These are phyloP conservation scores for Sarocladium strictum DNA, from an alignment of 2,329 filamentous ascomycete genomes.

Conservation along the genomic window DNA sequence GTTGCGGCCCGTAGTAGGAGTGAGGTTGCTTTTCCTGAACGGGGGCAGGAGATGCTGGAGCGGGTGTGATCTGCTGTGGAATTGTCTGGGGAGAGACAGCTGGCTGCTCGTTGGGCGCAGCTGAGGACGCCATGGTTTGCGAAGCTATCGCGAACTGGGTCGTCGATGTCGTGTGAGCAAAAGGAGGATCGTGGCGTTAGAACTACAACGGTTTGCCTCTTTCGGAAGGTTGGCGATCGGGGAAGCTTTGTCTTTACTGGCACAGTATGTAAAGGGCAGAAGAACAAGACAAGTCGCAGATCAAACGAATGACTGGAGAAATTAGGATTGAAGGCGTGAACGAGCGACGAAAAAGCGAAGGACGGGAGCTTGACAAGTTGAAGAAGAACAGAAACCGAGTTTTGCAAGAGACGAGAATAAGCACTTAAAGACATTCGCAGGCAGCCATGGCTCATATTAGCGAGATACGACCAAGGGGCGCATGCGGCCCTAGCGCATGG, in stretches of 20 bases:
- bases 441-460: too few species aligned
- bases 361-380: neutral
- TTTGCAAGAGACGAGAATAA: too few species aligned
- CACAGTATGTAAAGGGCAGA: too few species aligned
- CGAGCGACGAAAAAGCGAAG: neutral
- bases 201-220: neutral
- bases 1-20: constrained; percentile 5
- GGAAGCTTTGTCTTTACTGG: neutral
- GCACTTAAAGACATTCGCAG: neutral
- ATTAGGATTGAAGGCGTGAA: neutral
- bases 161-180: neutral
- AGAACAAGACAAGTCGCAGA: too few species aligned
- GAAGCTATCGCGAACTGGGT: neutral
- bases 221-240: neutral
- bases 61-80: neutral
- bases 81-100: neutral
- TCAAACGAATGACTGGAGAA: constrained; percentile 2
- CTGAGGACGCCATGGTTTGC: neutral
- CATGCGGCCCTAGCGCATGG: too few species aligned
- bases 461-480: neutral
- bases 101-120: neutral
- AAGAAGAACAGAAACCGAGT: neutral
- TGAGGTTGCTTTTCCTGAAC: neutral
- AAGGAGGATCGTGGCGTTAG: neutral
- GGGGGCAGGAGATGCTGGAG: constrained; percentile 13